Evolutionary conservation across 2,329 filamentous ascomycete genomes (phyloP), one percentile per base, ranked within the genome.

Genomic region (Alternaria burnsii): DNA sequence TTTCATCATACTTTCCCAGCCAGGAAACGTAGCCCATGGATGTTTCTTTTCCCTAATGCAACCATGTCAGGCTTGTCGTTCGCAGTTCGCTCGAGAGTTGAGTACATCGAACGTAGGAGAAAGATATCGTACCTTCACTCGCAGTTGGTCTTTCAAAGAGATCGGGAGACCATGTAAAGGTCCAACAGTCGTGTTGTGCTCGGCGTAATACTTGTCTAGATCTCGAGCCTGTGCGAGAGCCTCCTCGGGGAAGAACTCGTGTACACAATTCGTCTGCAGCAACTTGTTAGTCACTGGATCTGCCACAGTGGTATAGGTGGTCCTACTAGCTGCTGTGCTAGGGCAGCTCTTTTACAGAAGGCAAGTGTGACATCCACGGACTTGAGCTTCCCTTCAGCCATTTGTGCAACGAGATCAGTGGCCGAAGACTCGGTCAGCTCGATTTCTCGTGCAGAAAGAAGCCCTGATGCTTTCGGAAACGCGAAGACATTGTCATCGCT

Each of bases 1-100:
- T 14, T 4, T 50, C 32, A 16, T 36, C 46, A 4, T 38, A 52
- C 24, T 32, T 63, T 9, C 48, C 55, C 8, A 61, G 3, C 81
- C 84, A 2, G 84, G 85, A 53, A 18, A 88, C 78, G 61, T 88
- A 89, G 8, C 86, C 87, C 85, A 88, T 79, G 9, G 65, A 66
- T 8, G 78, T 80, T 16, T 81, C 79, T 10, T 78, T 72, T 16
- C 71, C 77, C 57, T 77, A 12, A 36, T 36, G 1, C 30, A n/a
- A 14, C 11, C 30, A 8, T 36, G 20, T 50, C 30, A 50, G 46
- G 9, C 11, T 10, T 36, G 30, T 2, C 7, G 40, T 12, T 24
- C 20, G 30, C 1, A 3, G 20, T 16, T 1, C 5, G 2, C 20
- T 36, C 8, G 32, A 47, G 44, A 41, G 9, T 22, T 41, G 20